These are phyloP conservation scores for Talaromyces sp. DNA, from an alignment of 2,329 filamentous ascomycete species.

Conservation along the genomic window DNA sequence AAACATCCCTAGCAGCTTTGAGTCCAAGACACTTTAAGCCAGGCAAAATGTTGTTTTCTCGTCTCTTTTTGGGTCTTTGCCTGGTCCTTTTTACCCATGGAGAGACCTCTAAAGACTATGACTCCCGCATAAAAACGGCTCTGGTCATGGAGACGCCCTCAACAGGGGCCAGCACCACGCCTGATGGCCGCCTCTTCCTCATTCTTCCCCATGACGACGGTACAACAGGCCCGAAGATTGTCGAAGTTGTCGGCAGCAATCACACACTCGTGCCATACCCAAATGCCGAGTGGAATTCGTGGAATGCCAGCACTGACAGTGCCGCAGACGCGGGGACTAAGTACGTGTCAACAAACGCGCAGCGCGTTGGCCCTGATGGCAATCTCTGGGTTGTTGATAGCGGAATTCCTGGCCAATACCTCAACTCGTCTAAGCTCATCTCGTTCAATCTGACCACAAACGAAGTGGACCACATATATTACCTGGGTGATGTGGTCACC, in stretches of 20 bases:
- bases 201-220: conserved; percentile 24
- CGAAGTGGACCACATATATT: conserved; percentile 25
- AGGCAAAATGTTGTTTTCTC: neutral
- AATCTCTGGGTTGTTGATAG: conserved; percentile 14
- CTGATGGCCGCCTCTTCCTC: conserved; percentile 24
- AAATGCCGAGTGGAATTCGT: conserved; percentile 4
- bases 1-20: neutral
- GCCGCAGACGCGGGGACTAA: neutral
- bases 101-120: neutral
- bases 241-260: neutral
- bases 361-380: conserved; percentile 14
- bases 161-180: conserved; percentile 13
- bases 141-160: neutral
- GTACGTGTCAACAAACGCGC: conserved; percentile 1
- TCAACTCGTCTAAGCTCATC: conserved; percentile 23
- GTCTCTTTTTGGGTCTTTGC: neutral
- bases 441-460: conserved; percentile 28
- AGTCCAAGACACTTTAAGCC: neutral
- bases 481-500: conserved; percentile 26
- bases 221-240: conserved; percentile 23
- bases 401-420: neutral
- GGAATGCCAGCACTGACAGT: conserved; percentile 14
- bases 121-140: neutral
- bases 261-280: conserved; percentile 10
- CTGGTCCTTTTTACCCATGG: neutral